Conservation (phyloP, 2,329 filamentous ascomycete species). For the Alternaria arborescens region DNA sequence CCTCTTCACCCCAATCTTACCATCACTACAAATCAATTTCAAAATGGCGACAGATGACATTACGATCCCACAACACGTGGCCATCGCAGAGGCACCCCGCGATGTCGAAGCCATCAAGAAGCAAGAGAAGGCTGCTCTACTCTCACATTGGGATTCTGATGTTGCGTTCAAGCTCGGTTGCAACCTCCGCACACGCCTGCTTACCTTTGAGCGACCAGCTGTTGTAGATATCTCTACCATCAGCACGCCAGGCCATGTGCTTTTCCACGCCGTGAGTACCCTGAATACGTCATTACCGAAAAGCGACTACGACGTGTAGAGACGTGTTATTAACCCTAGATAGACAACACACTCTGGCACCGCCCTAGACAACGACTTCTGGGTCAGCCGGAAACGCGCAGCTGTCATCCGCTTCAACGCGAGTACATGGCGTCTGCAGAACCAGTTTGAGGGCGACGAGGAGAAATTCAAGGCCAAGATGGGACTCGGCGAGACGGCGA, state of each 20-base stretch:
- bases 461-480: slow-evolving; percentile 70
- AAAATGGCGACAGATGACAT: slow-evolving; percentile 21
- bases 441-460: slow-evolving; percentile 72
- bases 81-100: slow-evolving; percentile 36
- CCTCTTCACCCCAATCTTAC: not conserved
- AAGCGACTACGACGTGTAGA: not conserved
- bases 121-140: slow-evolving; percentile 51
- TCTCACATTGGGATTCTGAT: slow-evolving; percentile 64
- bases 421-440: slow-evolving; percentile 74
- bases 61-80: slow-evolving; percentile 32
- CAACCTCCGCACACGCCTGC: slow-evolving; percentile 67
- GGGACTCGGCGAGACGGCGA: slow-evolving; percentile 60
- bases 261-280: slow-evolving; percentile 70
- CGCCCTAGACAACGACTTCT: slow-evolving; percentile 73
- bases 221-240: slow-evolving; percentile 69
- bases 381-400: slow-evolving; percentile 71
- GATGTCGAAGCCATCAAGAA: slow-evolving; percentile 49
- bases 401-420: slow-evolving; percentile 74
- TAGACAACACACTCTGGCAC: slow-evolving; percentile 67
- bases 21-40: not conserved
- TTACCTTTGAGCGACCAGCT: slow-evolving; percentile 61
- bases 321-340: not conserved
- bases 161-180: slow-evolving; percentile 71
- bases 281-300: not conserved
- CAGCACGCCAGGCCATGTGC: slow-evolving; percentile 63